Evolutionary conservation across 2,329 filamentous ascomycete genomes (phyloP), one percentile per base, ranked within the genome.

Genomic region (Colletotrichum limetticola): DNA sequence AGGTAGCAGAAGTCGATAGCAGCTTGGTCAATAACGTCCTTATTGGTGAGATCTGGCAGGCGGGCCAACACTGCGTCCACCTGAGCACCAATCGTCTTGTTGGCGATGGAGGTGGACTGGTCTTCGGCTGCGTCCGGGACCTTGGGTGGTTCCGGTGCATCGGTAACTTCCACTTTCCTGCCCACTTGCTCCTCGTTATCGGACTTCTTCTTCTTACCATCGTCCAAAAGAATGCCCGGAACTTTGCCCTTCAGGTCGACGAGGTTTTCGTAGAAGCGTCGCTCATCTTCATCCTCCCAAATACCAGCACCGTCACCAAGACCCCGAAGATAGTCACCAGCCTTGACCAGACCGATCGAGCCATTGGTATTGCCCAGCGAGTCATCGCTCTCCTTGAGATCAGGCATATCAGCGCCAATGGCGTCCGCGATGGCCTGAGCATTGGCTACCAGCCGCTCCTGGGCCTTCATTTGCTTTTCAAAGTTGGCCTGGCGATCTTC

Each of bases 221-320:
- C 97, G 79, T 99, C 97, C 1, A 99, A 90, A 9, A 99, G 86
- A 77, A 99, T 97, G 1, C 93, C 93, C 0, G 97, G 97, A 3
- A 99, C 97, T 77, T 98, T 97, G 77, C 97, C 97, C 80, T 97
- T 98, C 19, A 99, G 86, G 80, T 99, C 97, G 14, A 97, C 93
- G 12, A 99, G 83, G 76, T 98, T 98, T 85, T 99, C 97, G 83
- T 99, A 99, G 82, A 99, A 99, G 74, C 97, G 94, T 72, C 97
- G 92, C 83, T 99, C 96, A 67, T 99, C 97, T 79, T 99, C 97
- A 78, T 99, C 97, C 84, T 98, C 95, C 97, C 97, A 99, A 75
- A 99, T 98, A 0, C 97, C 97, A 28, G 95, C 90, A 24, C 95
- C 95, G 72, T 98, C 96, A 26, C 92, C 93, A 80, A 97, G 94